Conservation (phyloP, 371 early-diverging fungal genomes). For the Rhizopus arrhizus region DNA sequence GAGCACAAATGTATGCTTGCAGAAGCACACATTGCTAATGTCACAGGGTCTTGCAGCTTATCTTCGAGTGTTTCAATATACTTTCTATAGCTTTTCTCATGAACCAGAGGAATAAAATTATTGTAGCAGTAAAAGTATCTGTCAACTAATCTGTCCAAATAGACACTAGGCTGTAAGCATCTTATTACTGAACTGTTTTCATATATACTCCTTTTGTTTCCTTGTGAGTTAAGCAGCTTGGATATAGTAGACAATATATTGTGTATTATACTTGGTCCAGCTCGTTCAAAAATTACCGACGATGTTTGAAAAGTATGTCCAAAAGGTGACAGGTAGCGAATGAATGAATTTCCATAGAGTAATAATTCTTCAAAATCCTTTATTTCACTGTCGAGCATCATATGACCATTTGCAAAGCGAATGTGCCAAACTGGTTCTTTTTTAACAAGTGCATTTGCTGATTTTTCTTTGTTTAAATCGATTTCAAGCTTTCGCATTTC, state of each 20-base stretch:
- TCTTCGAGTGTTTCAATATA: not conserved
- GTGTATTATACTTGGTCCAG: not conserved
- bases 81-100: conserved; percentile 7
- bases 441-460: conserved; percentile 2
- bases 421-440: conserved; percentile 5
- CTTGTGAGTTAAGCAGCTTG: not conserved
- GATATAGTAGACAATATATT: not conserved
- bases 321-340: conserved; percentile 18
- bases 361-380: conserved; percentile 4
- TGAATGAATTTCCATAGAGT: not conserved
- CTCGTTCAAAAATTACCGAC: conserved; percentile 1
- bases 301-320: conserved; percentile 8
- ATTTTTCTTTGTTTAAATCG: conserved; percentile 7
- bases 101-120: not conserved
- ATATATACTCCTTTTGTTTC: not conserved
- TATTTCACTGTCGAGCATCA: conserved; percentile 1
- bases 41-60: conserved; percentile 10
- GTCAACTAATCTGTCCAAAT: not conserved
- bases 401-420: conserved; percentile 4
- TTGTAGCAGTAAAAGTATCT: conserved; percentile 6
- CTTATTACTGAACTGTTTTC: not conserved
- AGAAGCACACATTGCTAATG: conserved; percentile 12
- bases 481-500: conserved; percentile 18
- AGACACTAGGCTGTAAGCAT: not conserved
- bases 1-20: not conserved